Evolutionary conservation across 331 rosid species (phyloP).

Genomic region (Stylosanthes scabra): DNA sequence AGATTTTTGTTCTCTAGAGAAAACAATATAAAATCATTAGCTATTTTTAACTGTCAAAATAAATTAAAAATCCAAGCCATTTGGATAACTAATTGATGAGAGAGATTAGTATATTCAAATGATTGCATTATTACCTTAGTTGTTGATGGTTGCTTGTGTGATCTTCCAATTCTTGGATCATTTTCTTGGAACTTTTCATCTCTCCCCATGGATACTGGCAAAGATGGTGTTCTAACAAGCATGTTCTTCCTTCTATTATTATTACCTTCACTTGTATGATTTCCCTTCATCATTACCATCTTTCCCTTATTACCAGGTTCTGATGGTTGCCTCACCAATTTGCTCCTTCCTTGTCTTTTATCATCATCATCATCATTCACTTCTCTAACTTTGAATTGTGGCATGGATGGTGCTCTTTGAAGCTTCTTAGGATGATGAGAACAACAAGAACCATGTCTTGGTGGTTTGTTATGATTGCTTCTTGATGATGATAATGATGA

Average conservation of each 20-base stretch:
- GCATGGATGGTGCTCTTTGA: constrained; percentile 63
- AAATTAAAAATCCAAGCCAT: too few relatives aligned
- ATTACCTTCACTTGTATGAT: constrained; percentile 27
- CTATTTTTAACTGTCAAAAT: too few relatives aligned
- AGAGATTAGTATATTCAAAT: background rate
- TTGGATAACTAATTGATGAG: too few relatives aligned
- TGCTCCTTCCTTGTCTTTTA: constrained; percentile 36
- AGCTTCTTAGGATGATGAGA: constrained; percentile 32
- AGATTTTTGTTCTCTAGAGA: constrained; percentile 27
- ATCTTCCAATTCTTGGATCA: constrained; percentile 51
- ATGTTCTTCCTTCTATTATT: constrained; percentile 39
- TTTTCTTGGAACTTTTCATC: constrained; percentile 45
- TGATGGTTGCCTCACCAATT: constrained; percentile 39
- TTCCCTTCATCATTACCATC: constrained; percentile 48
- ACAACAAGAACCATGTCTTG: constrained; percentile 14
- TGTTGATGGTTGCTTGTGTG: constrained; percentile 44
- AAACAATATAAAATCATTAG: too few relatives aligned
- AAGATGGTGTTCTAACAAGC: constrained; percentile 76
- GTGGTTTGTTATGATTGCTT: constrained; percentile 1
- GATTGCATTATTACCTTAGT: constrained; percentile 50
- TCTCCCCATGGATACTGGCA: constrained; percentile 63
- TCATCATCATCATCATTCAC: constrained; percentile 38
- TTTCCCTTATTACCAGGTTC: constrained; percentile 39
- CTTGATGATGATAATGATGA: too few relatives aligned
- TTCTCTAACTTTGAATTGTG: constrained; percentile 48